Evolutionary conservation across 805 yeast genomes (phyloP), one percentile per base, ranked within the genome.

Genomic region (Priceomyces medius): DNA sequence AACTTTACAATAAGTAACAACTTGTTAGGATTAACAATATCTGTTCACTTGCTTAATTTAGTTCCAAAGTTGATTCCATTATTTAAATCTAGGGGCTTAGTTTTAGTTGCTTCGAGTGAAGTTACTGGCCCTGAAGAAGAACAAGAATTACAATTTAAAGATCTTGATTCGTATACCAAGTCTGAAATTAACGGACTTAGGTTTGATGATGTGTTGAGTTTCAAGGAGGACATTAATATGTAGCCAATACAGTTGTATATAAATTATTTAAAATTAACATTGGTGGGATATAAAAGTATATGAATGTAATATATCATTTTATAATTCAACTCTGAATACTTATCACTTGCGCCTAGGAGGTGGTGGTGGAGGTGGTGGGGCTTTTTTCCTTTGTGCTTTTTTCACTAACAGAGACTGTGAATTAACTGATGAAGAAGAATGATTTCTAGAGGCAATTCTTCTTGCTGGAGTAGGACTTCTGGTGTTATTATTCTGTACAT

Each of bases 1-100:
- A 75, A 75, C 38, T 89, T 88, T 58, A 90, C 97, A 0, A 74
- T 82, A 3, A 73, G 76, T 43, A 93, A 93, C 57, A 93, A 93
- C 56, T 68, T 93, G 40, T 71, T 93, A 48, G 99, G 99, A 13
- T 60, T 93, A 8, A 80, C 88, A 18, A 78, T 88, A 17, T 88
- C 95, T 0, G 75, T 80, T 20, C 82, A 83, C 42, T 57, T 93
- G 41, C 66, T 91, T 42, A 67, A 74, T 28, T 66, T 89, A 20
- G 89, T 88, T 33, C 95, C 95, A 0, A 81, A 83, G 39, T 63
- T 90, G 31, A 77, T 85, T 5, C 85, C 84, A 27, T 75, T 85
- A 20, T 83, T 91, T 12, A 73, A 95, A 44, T 80, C 85, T 1
- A 74, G 84, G 41, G 98, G 98, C 0, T 71, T 91, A 48, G 80